Evolutionary conservation across 495 filamentous ascomycete genomes (phyloP).

Genomic region (Aspergillus taichungensis): DNA sequence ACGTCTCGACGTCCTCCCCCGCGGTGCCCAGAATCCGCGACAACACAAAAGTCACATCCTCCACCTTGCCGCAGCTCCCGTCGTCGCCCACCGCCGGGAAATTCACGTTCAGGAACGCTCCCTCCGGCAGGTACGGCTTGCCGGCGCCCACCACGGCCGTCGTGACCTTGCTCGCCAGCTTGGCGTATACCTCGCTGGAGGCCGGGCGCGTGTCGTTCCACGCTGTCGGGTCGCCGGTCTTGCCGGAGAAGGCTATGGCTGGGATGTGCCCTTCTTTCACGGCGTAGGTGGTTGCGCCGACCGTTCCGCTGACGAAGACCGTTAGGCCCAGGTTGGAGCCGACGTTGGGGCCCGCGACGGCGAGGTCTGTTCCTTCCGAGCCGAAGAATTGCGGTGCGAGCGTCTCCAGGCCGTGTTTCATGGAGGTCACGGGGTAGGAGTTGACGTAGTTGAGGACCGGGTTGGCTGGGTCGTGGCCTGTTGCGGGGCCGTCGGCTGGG

Average conservation of each 20-base stretch:
- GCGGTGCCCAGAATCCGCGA: constrained; percentile 47
- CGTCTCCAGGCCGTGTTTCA: constrained; percentile 52
- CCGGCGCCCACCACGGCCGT: constrained; percentile 42
- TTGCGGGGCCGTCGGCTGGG: constrained; percentile 42
- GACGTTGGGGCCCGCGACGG: constrained; percentile 57
- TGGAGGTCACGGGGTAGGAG: constrained; percentile 56
- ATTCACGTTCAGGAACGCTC: constrained; percentile 60
- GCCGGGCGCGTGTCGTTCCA: constrained; percentile 41
- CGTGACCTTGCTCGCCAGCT: constrained; percentile 49
- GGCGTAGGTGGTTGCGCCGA: constrained; percentile 51
- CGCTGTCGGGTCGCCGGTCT: constrained; percentile 37
- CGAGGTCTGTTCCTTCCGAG: constrained; percentile 43
- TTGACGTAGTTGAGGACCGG: constrained; percentile 61
- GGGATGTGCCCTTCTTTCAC: constrained; percentile 46
- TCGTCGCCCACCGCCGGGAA: constrained; percentile 40
- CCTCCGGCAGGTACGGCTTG: constrained; percentile 49
- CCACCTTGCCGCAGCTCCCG: constrained; percentile 32
- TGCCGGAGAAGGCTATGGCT: constrained; percentile 55
- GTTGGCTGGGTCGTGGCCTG: constrained; percentile 46
- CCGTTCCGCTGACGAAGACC: constrained; percentile 52
- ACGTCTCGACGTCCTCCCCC: constrained; percentile 45
- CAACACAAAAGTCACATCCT: constrained; percentile 52
- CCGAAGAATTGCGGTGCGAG: constrained; percentile 42
- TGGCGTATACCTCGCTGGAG: constrained; percentile 50
- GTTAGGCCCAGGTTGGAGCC: constrained; percentile 47